Conservation (phyloP, 1,139 yeast genomes). For the Lodderomyces metapsilosis region DNA sequence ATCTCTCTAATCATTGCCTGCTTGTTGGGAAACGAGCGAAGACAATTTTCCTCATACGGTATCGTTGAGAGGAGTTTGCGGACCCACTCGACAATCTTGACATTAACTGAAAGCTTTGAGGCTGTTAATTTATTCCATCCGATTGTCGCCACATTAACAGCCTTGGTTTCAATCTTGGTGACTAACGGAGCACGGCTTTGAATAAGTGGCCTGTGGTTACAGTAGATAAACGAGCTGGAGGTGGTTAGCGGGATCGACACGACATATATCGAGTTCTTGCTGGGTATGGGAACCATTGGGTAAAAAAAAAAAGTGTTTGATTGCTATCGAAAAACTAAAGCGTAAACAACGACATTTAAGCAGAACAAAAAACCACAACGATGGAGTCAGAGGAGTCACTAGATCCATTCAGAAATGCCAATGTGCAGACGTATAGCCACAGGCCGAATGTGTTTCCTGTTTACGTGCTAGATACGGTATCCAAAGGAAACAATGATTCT, state of each 20-base stretch:
- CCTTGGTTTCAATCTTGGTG: slow-evolving; percentile 37
- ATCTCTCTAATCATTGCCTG: slow-evolving; percentile 49
- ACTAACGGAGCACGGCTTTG: slow-evolving; percentile 29
- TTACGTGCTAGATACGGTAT: slow-evolving; percentile 55
- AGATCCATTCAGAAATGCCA: neutral
- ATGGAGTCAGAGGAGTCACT: too few species aligned
- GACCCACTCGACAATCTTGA: slow-evolving; percentile 35
- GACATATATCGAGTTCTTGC: slow-evolving; percentile 39
- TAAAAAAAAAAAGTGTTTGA: neutral
- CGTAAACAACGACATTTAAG: too few species aligned
- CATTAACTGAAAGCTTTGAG: slow-evolving; percentile 39
- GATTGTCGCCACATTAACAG: slow-evolving; percentile 35
- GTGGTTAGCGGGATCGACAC: slow-evolving; percentile 63
- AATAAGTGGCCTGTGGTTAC: slow-evolving; percentile 49
- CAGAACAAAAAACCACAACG: too few species aligned
- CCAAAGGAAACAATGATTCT: slow-evolving; percentile 27
- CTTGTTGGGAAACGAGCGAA: slow-evolving; percentile 52
- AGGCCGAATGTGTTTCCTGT: slow-evolving; percentile 40
- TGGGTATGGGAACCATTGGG: slow-evolving; percentile 1
- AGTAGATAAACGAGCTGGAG: slow-evolving; percentile 53
- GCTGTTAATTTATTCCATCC: slow-evolving; percentile 47
- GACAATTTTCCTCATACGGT: slow-evolving; percentile 53
- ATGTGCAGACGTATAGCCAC: slow-evolving; percentile 27
- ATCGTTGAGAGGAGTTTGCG: slow-evolving; percentile 40
- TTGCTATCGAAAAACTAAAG: neutral